Evolutionary conservation across 2,329 filamentous ascomycete genomes (phyloP), one percentile per base, ranked within the genome.

Genomic region (Phialemonium atrogriseum): DNA sequence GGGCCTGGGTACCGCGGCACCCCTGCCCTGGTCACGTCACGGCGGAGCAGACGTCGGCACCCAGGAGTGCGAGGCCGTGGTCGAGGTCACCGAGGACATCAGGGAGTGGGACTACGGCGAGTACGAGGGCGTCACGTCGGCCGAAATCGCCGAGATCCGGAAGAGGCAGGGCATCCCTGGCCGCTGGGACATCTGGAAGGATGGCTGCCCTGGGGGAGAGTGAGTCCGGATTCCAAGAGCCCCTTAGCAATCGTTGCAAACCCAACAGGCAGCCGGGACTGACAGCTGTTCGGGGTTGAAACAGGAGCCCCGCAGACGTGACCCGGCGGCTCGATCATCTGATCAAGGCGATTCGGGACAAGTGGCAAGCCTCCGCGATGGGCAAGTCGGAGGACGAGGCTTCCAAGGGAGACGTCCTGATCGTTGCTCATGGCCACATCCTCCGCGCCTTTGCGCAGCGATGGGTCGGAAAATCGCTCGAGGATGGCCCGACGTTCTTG

Each of bases 381-480:
- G 70, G 70, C 7, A 67, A 70, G 44, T 54, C 58, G 27, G 50
- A 50, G 35, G 50, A 49, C 8, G 51, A 60, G 7, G 38, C 43
- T 7, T 46, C 38, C 14, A 39, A 41, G 12, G 62, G 73, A 11
- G 84, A 89, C 54, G 75, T 89, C 12, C 56, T 89, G 15, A 67
- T 94, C 29, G 85, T 95, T 5, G 88, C 85, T 14, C 88, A 95
- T 52, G 88, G 88, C 0, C 88, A 94, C 59, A 89, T 94, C 35
- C 62, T 95, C 32, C 70, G 88, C 11, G 84, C 85, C 0, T 86
- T 95, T 54, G 87, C 88, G 6, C 84, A 89, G 66, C 70, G 87
- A 19, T 95, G 88, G 88, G 71, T 79, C 1, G 75, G 77, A 0
- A 82, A 82, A 60, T 66, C 73, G 10, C 63, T 95, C 36, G 71